Conservation (phyloP, 345 rosid genomes). For the Cardiospermum halicacabum region DNA sequence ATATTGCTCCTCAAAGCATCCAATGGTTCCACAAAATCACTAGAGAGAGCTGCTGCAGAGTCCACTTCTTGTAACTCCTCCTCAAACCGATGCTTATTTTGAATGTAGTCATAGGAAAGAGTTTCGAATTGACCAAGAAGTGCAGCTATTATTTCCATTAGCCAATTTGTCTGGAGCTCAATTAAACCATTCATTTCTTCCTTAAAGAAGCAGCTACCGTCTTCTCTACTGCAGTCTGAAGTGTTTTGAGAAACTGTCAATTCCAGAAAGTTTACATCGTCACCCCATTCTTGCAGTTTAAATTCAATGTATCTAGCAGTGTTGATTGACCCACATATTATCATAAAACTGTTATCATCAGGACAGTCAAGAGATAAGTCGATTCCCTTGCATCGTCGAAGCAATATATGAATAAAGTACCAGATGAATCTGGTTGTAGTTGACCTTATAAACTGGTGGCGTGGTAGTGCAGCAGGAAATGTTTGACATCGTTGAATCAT, state of each 20-base stretch:
- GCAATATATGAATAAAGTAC: slow-evolving; percentile 50
- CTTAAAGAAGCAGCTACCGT: slow-evolving; percentile 39
- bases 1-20: slow-evolving; percentile 49
- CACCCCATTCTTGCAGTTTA: slow-evolving; percentile 74
- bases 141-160: slow-evolving; percentile 49
- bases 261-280: slow-evolving; percentile 57
- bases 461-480: slow-evolving; percentile 35
- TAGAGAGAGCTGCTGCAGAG: slow-evolving; percentile 21
- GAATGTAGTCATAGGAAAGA: slow-evolving; percentile 36
- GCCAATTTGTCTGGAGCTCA: slow-evolving; percentile 64
- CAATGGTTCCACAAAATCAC: slow-evolving; percentile 42
- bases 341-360: slow-evolving; percentile 33
- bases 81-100: slow-evolving; percentile 24
- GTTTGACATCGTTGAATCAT: slow-evolving; percentile 55
- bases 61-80: slow-evolving; percentile 19
- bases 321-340: slow-evolving; percentile 58
- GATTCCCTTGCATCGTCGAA: slow-evolving; percentile 40
- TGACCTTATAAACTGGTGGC: slow-evolving; percentile 51
- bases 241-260: slow-evolving; percentile 41
- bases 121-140: slow-evolving; percentile 60
- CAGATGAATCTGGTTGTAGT: slow-evolving; percentile 63
- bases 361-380: slow-evolving; percentile 27
- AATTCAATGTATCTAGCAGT: slow-evolving; percentile 58
- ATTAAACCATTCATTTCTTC: slow-evolving; percentile 60
- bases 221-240: slow-evolving; percentile 9